These are phyloP conservation scores for Saturnispora besseyi DNA, from an alignment of 805 yeast species.

Conservation along the genomic window DNA sequence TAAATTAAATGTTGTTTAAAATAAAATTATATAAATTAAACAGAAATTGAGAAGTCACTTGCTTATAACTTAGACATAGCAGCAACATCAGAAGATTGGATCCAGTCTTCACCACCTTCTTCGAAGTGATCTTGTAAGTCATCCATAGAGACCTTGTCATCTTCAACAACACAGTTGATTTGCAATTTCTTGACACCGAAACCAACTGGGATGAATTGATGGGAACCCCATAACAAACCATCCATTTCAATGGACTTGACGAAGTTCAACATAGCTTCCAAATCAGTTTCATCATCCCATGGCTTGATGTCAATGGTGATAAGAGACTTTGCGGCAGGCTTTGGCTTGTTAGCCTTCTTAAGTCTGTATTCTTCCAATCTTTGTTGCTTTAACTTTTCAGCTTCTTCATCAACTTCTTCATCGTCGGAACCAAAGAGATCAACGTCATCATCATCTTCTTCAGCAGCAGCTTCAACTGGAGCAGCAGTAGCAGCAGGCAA, in stretches of 20 bases:
- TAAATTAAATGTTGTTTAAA: neutral
- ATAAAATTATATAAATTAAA: neutral
- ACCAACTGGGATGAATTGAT: constrained; percentile 93
- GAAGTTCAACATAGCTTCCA: constrained; percentile 77
- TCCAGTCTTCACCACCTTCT: constrained; percentile 92
- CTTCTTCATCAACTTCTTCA: constrained; percentile 92
- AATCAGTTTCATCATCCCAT: constrained; percentile 99
- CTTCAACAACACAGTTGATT: constrained; percentile 97
- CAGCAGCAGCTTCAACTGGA: constrained; percentile 51
- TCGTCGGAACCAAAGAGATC: constrained; percentile 93
- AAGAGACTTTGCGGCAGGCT: constrained; percentile 96
- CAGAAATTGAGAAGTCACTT: neutral
- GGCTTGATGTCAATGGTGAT: constrained; percentile 98
- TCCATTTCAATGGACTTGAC: constrained; percentile 82
- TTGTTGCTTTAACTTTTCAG: constrained; percentile 94
- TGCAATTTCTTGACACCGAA: constrained; percentile 99
- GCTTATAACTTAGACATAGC: constrained; percentile 95
- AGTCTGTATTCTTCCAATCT: constrained; percentile 97
- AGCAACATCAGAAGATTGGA: constrained; percentile 97
- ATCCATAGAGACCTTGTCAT: constrained; percentile 87
- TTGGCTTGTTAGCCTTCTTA: constrained; percentile 95
- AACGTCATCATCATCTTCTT: constrained; percentile 83
- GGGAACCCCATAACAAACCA: constrained; percentile 98
- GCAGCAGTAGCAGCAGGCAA: constrained; percentile 74
- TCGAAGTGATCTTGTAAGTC: constrained; percentile 71